A percentile compares a stretch with the other conserved stretches of the same genome.
Evolutionary conservation across 2,329 filamentous ascomycete species (phyloP).

Genomic region (Fusarium continuum): DNA sequence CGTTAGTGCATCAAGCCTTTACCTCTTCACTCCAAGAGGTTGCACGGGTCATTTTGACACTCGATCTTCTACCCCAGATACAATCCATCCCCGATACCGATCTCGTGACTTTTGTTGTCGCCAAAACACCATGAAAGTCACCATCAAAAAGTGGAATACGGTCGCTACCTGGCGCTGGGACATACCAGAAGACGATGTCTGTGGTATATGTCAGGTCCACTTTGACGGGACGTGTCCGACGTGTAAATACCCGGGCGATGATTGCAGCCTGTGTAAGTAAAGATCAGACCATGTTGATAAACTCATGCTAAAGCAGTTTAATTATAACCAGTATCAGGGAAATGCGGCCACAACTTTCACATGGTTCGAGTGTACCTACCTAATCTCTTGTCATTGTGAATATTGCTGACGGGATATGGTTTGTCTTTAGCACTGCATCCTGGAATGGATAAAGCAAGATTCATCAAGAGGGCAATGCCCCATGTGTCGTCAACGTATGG

Average conservation of each 20-base stretch:
- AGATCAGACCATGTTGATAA: slow-evolving; percentile 25
- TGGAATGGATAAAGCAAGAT: slow-evolving; percentile 96
- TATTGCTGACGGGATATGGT: slow-evolving; percentile 23
- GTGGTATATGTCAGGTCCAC: slow-evolving; percentile 96
- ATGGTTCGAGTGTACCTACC: slow-evolving; percentile 69
- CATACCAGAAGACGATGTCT: slow-evolving; percentile 96
- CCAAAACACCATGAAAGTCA: slow-evolving; percentile 83
- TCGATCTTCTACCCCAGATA: not conserved
- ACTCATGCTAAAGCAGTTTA: slow-evolving; percentile 28
- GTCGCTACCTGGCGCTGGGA: slow-evolving; percentile 99
- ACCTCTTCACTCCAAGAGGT: slow-evolving; percentile 17
- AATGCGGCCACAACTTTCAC: slow-evolving; percentile 97
- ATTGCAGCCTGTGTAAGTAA: slow-evolving; percentile 84
- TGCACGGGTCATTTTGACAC: slow-evolving; percentile 29
- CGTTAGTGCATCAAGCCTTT: slow-evolving; percentile 28
- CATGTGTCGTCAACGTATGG: slow-evolving; percentile 93
- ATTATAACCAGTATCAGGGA: slow-evolving; percentile 78
- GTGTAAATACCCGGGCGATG: slow-evolving; percentile 97
- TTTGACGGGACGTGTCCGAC: slow-evolving; percentile 98
- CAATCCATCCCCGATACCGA: not conserved
- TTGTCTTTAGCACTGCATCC: slow-evolving; percentile 81
- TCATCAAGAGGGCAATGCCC: slow-evolving; percentile 93
- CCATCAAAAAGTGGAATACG: slow-evolving; percentile 90
- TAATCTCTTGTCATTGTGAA: slow-evolving; percentile 1
- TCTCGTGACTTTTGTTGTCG: slow-evolving; percentile 17